Base-by-base conservation (phyloP, 495 filamentous ascomycete species). In the Penicillium ochrochloron region DNA sequence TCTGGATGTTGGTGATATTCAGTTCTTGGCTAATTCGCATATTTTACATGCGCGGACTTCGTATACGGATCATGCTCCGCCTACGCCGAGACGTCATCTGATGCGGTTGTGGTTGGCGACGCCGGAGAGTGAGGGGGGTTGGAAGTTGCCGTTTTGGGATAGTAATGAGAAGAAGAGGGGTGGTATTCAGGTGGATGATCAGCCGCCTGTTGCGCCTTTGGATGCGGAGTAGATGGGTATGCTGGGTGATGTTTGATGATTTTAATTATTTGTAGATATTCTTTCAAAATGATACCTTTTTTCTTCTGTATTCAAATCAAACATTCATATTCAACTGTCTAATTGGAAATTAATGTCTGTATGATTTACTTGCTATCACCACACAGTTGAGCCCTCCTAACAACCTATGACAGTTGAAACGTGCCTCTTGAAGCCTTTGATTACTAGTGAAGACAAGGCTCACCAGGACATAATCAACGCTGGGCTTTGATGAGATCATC, bases 141-240 rank as follows among this genome's bases (percentile, higher is more conserved):
- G 92, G 93, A 88, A 84, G 57, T 75, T 94, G 74, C 92, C 92
- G 12, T 94, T 92, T 75, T 85, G 86, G 68, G 93, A 96, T 81
- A 88, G 86, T 55, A 79, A 85, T 61, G 87, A 93, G 81, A 90
- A 90, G 84, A 96, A 95, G 82, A 77, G 93, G 19, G 92, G 93
- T 0, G 93, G 93, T 0, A 88, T 96, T 55, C 93, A 96, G 76
- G 92, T 97, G 14, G 86, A 95, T 76, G 84, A 96, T 74, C 88
- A 85, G 46, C 71, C 85, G 15, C 91, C 92, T 27, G 79, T 83
- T 31, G 85, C 85, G 66, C 89, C 88, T 5, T 74, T 91, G 60
- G 90, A 92, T 83, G 90, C 89, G 9, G 90, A 93, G 77, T 93
- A 56, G 53, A 35, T 33, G 31, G 7, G 8, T 53, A 3, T 9